These are phyloP conservation scores for Trichoderma simmonsii DNA, from an alignment of 2,329 filamentous ascomycete genomes.

Conservation along the genomic window DNA sequence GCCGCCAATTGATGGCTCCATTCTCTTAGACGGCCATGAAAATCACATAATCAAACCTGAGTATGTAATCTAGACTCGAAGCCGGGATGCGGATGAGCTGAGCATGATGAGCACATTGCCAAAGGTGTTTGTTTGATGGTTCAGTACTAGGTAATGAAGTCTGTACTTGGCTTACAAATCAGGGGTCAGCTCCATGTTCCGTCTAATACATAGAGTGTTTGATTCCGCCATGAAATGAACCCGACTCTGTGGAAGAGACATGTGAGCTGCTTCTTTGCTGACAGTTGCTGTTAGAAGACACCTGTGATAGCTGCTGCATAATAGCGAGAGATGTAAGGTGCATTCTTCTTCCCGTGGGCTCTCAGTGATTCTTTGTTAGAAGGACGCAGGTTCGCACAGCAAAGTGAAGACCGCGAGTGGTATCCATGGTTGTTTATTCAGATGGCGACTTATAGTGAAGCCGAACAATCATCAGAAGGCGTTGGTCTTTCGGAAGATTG, in stretches of 20 bases:
- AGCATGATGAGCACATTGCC: not conserved
- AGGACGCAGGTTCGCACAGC: not conserved
- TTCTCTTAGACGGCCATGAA: not conserved
- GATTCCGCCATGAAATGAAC: not conserved
- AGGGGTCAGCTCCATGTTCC: not conserved
- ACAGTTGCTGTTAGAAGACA: not conserved
- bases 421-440: not conserved
- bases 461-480: not conserved
- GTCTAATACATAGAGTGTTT: not conserved
- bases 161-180: not conserved
- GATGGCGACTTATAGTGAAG: not conserved
- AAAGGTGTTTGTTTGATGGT: too few relatives aligned
- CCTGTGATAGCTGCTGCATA: not conserved
- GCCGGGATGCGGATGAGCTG: not conserved
- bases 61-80: not conserved
- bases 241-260: not conserved
- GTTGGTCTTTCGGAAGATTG: not conserved
- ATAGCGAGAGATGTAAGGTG: not conserved
- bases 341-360: not conserved
- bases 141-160: too few relatives aligned
- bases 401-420: not conserved
- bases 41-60: not conserved
- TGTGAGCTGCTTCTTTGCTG: not conserved
- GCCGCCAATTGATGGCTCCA: not conserved
- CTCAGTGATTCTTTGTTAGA: accelerated